Base-by-base conservation (phyloP, 148 eudicot species). In the Vaccinium vitisidaea region DNA sequence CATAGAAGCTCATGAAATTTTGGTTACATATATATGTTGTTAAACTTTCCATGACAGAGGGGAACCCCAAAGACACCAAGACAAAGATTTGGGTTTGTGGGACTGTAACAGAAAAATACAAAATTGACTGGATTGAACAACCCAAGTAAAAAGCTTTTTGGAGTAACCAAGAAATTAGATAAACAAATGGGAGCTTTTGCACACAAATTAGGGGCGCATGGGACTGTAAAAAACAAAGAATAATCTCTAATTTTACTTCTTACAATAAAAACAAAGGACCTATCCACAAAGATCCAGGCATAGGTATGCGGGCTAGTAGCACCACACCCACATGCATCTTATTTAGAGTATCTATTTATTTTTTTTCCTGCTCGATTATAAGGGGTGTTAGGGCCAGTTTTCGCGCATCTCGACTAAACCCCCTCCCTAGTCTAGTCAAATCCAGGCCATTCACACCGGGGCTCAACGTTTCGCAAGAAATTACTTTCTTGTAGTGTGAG, bases 111-210 rank as follows among this genome's bases (percentile, higher is more conserved):
- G 1, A n/a, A 65, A 65, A 65, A 2, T 65, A 23, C 70, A 65
- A 65, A 65, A n/a, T 65, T 65, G 70, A 65, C 70, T 65, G 36
- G 27, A 69, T 69, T 27, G 39, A 69, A 69, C 18, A 27, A 4
- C 36, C 74, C 74, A 69, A 69, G 74, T 69, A 69, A 69, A 69
- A 69, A 69, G 43, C 74, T 69, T 69, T 69, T 27, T 69, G 74
- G 39, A 69, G 74, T 0, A 69, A 30, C 43, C 74, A 16, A 27
- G 3, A 69, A 69, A 69, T 13, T 30, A 14, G 16, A 69, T 69
- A 27, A 27, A 69, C 10, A 2, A 69, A 69, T 69, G 39, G 39
- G 74, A 27, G 74, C 74, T 69, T 65, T 65, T 65, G 70, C 70
- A 65, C 70, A 23, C 32, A 65, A 65, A 65, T 23, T 65, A 9